Percentiles rank a stretch among this genome's conserved stretches.
phyloP scores from a whole-genome alignment of 306 rosid genomes.

The Carpinus fangiana region DNA sequence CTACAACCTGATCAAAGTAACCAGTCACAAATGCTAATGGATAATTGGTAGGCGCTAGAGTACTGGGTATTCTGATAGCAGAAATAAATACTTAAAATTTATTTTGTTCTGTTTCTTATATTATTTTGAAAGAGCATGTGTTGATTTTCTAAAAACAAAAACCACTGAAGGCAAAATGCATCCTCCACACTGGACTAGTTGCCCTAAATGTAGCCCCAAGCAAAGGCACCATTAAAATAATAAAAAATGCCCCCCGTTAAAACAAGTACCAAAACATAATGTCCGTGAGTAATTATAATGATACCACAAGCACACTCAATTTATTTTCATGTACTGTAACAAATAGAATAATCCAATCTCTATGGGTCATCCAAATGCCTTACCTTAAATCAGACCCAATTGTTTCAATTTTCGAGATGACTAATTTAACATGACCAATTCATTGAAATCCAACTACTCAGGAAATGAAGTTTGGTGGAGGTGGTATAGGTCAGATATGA shows the following conservation, averaged over 20 bases:
- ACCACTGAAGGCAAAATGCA: background rate
- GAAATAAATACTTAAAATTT: background rate
- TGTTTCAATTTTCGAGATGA: slow-evolving; percentile 14
- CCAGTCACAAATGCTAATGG: slow-evolving; percentile 30
- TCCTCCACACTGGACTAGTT: background rate
- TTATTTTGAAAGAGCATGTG: background rate
- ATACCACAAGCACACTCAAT: slow-evolving; percentile 15
- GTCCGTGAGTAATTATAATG: background rate
- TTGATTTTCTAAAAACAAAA: background rate
- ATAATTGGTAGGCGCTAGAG: background rate
- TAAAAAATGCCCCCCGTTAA: slow-evolving; percentile 13
- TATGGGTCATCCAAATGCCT: background rate
- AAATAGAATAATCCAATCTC: slow-evolving; percentile 3
- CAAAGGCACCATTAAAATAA: background rate
- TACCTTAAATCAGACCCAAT: background rate
- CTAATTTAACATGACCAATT: slow-evolving; percentile 16
- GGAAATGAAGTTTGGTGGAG: background rate
- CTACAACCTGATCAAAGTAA: slow-evolving; percentile 68
- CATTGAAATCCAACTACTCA: slow-evolving; percentile 6
- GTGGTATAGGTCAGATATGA: slow-evolving; percentile 1
- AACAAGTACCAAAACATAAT: slow-evolving; percentile 1
- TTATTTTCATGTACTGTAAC: background rate
- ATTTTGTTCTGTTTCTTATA: background rate
- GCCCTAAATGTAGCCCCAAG: slow-evolving; percentile 6
- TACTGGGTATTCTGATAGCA: background rate